Base-by-base conservation (phyloP, 2,329 filamentous ascomycete genomes). In the Phoma herbarum region DNA sequence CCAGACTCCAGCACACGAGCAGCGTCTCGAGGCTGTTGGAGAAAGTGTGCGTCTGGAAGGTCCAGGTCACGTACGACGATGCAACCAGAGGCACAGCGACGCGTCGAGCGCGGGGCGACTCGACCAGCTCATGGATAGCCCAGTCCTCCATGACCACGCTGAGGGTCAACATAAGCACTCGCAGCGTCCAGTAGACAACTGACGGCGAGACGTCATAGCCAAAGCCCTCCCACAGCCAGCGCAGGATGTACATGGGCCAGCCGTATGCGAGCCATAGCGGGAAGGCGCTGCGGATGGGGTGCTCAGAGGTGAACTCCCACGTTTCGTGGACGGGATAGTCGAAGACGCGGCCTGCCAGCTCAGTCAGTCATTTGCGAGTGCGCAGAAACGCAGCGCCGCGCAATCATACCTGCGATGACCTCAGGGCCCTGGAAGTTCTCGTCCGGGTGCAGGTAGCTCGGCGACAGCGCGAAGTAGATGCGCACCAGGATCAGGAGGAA, bases 391-490 rank as follows among this genome's bases (percentile, higher is more conserved):
- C 52, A 42, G 39, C 18, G 29, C 23, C 48, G 25, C 29, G 42
- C 20, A 48, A 25, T 54, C 68, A 50, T 70, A 97, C 94, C 94
- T 73, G 94, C 93, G 73, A 98, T 95, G 65, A 98, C 90, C 82
- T 99, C 95, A 16, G 95, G 95, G 33, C 95, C 95, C 81, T 99
- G 95, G 73, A 99, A 99, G 82, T 98, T 95, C 84, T 99, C 95
- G 81, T 99, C 95, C 5, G 95, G 95, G 78, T 99, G 95, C 45
- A 99, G 86, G 78, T 99, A 99, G 83, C 94, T 98, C 59, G 95
- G 91, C 63, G 90, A 93, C 65, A 98, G 82, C 60, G 95, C 94
- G 77, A 98, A 94, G 86, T 94, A 98, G 73, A 98, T 85, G 78
- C 95, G 90, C 72, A 97, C 87, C 67, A 95, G 82, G 72, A 96